Percentiles rank a stretch among this genome's conserved stretches.
phyloP scores from a whole-genome alignment of 2,329 filamentous ascomycete species.

The Pseudogymnoascus sp. region DNA sequence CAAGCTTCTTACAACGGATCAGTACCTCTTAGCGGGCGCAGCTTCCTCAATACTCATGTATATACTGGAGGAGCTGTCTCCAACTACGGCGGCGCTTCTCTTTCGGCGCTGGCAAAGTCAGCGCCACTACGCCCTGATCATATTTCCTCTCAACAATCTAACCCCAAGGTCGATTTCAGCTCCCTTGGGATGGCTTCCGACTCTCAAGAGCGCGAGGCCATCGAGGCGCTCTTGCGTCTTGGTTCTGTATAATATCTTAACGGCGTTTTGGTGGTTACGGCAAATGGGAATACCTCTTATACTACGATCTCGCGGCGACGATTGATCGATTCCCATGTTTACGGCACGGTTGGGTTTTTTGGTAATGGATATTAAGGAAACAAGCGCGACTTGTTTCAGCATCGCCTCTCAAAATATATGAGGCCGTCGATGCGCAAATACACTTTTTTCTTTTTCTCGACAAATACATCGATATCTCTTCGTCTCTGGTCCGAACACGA shows the following conservation, averaged over 20 bases:
- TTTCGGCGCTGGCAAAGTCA: slow-evolving; percentile 24
- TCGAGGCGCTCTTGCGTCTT: slow-evolving; percentile 72
- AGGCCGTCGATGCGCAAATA: slow-evolving; percentile 1
- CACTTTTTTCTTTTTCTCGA: not conserved
- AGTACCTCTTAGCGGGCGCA: slow-evolving; percentile 39
- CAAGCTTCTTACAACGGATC: slow-evolving; percentile 53
- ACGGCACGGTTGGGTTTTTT: not conserved
- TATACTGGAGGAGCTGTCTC: slow-evolving; percentile 33
- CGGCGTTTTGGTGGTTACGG: slow-evolving; percentile 3
- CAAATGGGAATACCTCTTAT: slow-evolving; percentile 6
- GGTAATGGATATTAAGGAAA: slow-evolving; percentile 1
- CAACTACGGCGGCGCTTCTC: slow-evolving; percentile 24
- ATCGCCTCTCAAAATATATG: slow-evolving; percentile 5
- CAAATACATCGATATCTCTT: slow-evolving; percentile 7
- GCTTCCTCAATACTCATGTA: slow-evolving; percentile 41
- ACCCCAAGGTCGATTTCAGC: slow-evolving; percentile 42
- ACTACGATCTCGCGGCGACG: slow-evolving; percentile 10
- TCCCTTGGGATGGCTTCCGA: slow-evolving; percentile 38
- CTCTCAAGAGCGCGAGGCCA: slow-evolving; percentile 70
- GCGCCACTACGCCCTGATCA: slow-evolving; percentile 21
- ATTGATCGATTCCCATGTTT: slow-evolving; percentile 8
- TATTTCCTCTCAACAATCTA: slow-evolving; percentile 35
- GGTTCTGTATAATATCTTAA: slow-evolving; percentile 57
- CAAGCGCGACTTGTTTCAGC: not conserved
- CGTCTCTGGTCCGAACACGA: not conserved